Percentiles rank a stretch among this genome's conserved stretches.
phyloP scores from a whole-genome alignment of 768 basidiomycete genomes.

The Russula compacta region DNA sequence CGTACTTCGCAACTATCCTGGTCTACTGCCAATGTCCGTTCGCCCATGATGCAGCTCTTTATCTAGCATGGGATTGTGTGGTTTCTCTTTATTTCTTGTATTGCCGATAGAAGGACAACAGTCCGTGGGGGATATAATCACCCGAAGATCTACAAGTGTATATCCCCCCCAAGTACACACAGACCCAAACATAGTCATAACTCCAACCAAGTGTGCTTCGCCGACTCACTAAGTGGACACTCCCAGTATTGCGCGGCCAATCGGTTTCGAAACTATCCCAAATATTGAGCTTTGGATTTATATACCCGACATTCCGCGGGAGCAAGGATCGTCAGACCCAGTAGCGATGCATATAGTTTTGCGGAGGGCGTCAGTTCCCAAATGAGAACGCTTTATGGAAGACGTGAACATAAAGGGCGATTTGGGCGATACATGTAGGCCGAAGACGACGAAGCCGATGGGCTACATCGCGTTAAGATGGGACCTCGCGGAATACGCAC shows the following conservation, averaged over 20 bases:
- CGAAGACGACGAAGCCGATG: conserved; percentile 22
- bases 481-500: neutral
- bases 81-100: neutral
- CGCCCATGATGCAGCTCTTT: neutral
- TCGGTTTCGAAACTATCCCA: neutral
- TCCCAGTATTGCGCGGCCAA: neutral
- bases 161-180: neutral
- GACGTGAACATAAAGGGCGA: conserved; percentile 16
- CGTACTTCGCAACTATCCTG: neutral
- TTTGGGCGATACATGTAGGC: conserved; percentile 21
- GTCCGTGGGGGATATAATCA: neutral
- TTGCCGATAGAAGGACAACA: neutral
- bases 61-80: neutral
- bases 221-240: neutral
- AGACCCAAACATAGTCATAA: conserved; percentile 6
- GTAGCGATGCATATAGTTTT: conserved; percentile 24
- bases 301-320: conserved; percentile 20
- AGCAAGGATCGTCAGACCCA: conserved; percentile 24
- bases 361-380: conserved; percentile 17
- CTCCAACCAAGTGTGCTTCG: neutral
- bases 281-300: neutral
- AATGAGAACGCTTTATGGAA: conserved; percentile 18
- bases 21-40: neutral
- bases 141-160: neutral
- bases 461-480: conserved; percentile 12